Base-by-base conservation (phyloP, 768 basidiomycete genomes). In the Tremella yokohamensis region DNA sequence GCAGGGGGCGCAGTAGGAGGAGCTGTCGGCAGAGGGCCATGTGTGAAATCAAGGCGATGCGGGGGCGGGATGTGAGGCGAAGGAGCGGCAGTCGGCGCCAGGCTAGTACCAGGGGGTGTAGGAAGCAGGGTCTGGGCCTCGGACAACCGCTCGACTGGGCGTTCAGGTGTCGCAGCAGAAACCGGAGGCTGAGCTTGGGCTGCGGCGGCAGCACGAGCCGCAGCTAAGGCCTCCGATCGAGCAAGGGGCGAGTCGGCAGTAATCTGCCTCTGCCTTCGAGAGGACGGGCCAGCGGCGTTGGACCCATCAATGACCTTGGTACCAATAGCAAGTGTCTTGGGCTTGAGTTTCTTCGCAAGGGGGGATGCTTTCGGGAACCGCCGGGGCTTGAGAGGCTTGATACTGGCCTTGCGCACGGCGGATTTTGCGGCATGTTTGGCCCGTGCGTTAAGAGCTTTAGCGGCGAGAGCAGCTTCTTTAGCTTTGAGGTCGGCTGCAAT, bases 401-500 rank as follows among this genome's bases (percentile, higher is more conserved):
- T 48, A 8, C 45, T 49, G 6, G 49, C 56, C 42, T 52, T 54
- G 18, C 22, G 50, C 22, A 40, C 37, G 22, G 58, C 58, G 2
- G 38, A 9, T 39, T 54, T 60, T 37, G 48, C 52, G 8, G 58
- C 58, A 39, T 39, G 19, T 45, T 15, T n/a, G 8, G 42, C 42
- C 42, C 42, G 42, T 45, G 42, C 42, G 42, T 45, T 45, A 22
- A 45, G n/a, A 8, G 42, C n/a, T 45, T 45, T 45, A 11, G 29
- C 29, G 29, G 56, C 45, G n/a, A 18, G 11, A 11, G 50, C 12
- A 1, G 49, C 40, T 15, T 25, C 54, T 38, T 34, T 49, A 7
- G 52, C 24, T 37, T 58, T 40, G 11, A 58, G 26, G 18, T 54
- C 52, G 7, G 52, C 12, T 13, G 59, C 60, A 15, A 62, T n/a